Conservation (phyloP, 805 yeast species). For the Yamadazyma scolyti region DNA sequence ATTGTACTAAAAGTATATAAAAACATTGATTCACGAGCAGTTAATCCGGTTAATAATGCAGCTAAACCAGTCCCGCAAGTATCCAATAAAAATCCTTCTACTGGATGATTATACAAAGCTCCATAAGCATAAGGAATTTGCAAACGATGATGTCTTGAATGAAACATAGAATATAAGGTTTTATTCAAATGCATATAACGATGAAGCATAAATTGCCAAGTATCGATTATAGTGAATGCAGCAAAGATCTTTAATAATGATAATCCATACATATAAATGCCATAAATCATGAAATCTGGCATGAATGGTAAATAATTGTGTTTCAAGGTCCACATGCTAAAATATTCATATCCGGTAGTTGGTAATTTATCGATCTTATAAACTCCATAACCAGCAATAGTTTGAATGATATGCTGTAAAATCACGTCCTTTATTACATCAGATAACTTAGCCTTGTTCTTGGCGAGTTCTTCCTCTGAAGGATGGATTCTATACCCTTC, state of each 20-base stretch:
- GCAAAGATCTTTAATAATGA: constrained; percentile 52
- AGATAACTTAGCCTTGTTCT: constrained; percentile 68
- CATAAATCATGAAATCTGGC: constrained; percentile 48
- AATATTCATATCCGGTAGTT: constrained; percentile 47
- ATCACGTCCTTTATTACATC: constrained; percentile 81
- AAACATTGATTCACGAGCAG: constrained; percentile 72
- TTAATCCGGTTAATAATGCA: constrained; percentile 53
- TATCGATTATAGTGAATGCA: constrained; percentile 77
- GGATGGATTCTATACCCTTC: constrained; percentile 90
- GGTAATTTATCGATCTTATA: constrained; percentile 56
- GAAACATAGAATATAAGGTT: constrained; percentile 72
- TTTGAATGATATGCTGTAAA: constrained; percentile 81
- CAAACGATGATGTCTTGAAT: constrained; percentile 89
- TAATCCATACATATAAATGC: constrained; percentile 59
- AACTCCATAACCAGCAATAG: constrained; percentile 59
- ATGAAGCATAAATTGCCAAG: constrained; percentile 95
- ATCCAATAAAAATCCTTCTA: constrained; percentile 90
- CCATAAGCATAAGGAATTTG: constrained; percentile 98
- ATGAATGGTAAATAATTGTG: constrained; percentile 34
- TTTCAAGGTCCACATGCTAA: constrained; percentile 45
- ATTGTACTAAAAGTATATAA: constrained; percentile 85
- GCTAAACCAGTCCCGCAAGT: constrained; percentile 91
- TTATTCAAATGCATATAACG: constrained; percentile 84
- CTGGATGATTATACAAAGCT: constrained; percentile 89
- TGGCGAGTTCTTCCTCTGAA: constrained; percentile 70